Evolutionary conservation across 805 yeast genomes (phyloP), one percentile per base, ranked within the genome.

Genomic region (Zygosaccharomyces lentus): DNA sequence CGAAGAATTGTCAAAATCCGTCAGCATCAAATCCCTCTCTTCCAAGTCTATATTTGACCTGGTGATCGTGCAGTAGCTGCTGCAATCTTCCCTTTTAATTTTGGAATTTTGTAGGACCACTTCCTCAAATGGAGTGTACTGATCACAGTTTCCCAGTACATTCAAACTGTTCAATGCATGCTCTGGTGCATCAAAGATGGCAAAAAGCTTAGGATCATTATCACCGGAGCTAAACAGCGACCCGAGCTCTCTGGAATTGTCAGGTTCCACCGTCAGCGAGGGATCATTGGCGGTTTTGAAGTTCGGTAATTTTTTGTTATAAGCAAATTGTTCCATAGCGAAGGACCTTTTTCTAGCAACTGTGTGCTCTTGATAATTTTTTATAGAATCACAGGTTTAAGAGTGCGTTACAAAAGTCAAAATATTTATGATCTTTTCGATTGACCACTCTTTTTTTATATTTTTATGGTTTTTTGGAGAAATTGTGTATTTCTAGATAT

Each of bases 51-150:
- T 24, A 26, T 37, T 46, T 9, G 38, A 34, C 15, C 45, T 37
- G 19, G 52, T 38, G 10, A 47, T 46, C 4, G 52, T 43, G 38
- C 44, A 49, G 36, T 49, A 46, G 19, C 52, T 43, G n/a, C 23
- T 25, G 15, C 34, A 34, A 16, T 45, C 52, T 5, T 40, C 45
- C 8, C 34, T 42, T 12, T 36, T 36, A 16, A 12, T 12, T 2
- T 9, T 13, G 21, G 34, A 32, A 2, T 30, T 35, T 16, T 32
- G 34, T 9, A 21, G 16, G 12, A 35, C 37, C 21, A 49, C 23
- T 9, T 40, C 50, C 16, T 37, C 31, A 15, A 43, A 43, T n/a
- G 41, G 24, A n/a, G 47, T 12, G 17, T 32, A 17, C 6, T 30
- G 34, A 16, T 49, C 52, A 6, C 27, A 21, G 15, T 26, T 36